phyloP scores from a whole-genome alignment of 108 stramenopile species.

The Cyclostephanos tholiformis region DNA sequence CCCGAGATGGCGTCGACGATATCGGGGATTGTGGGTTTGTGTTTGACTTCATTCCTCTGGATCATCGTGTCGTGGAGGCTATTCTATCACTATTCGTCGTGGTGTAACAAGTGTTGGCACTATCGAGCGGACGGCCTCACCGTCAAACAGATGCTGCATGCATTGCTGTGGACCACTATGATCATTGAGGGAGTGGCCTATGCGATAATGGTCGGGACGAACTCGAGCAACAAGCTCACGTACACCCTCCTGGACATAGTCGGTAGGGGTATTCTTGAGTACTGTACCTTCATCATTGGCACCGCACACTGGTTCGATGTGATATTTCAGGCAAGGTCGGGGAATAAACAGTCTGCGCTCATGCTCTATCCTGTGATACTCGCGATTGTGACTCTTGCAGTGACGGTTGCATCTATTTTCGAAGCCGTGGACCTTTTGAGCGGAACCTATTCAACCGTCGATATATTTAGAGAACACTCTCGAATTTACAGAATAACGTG shows the following conservation, averaged over 20 bases:
- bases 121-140: constrained; percentile 40
- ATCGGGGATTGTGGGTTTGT: constrained; percentile 38
- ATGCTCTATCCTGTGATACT: constrained; percentile 33
- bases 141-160: constrained; percentile 37
- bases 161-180: constrained; percentile 37
- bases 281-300: constrained; percentile 34
- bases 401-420: constrained; percentile 22
- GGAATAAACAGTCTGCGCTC: constrained; percentile 29
- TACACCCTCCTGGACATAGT: constrained; percentile 50
- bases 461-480: constrained; percentile 33
- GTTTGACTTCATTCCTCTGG: constrained; percentile 33
- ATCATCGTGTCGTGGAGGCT: constrained; percentile 40
- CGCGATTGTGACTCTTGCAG: constrained; percentile 15
- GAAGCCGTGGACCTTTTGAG: constrained; percentile 34
- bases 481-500: constrained; percentile 27
- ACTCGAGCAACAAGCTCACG: constrained; percentile 25
- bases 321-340: constrained; percentile 28
- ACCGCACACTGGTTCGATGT: constrained; percentile 42
- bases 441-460: constrained; percentile 10
- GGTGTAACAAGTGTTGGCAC: constrained; percentile 26
- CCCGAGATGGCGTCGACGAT: not conserved
- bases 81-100: constrained; percentile 42
- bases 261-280: constrained; percentile 51
- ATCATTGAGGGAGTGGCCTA: constrained; percentile 37
- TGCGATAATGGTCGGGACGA: constrained; percentile 30